Base-by-base conservation (phyloP, 1,284 basidiomycete genomes). In the Austroboletus novae-zelandiae region DNA sequence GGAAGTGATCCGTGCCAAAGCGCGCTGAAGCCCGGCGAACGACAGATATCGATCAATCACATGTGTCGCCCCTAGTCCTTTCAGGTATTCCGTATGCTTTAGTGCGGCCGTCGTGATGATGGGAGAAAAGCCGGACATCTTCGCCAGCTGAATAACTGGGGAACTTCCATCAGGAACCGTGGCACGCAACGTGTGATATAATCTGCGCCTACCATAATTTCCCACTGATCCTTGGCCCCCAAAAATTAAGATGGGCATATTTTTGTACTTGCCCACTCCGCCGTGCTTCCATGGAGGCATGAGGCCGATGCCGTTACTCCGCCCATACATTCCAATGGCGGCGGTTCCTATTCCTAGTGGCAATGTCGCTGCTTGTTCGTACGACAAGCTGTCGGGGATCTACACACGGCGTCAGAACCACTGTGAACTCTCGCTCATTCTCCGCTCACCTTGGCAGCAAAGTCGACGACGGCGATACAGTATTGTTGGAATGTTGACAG, bases 81-180 rank as follows among this genome's bases (percentile, higher is more conserved):
- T 76, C 51, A 85, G 72, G 36, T 63, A 59, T 0, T 62, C 65
- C 20, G 62, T 56, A 54, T 83, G 74, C 52, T 70, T 71, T 14
- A 60, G 57, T 7, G 78, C 81, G 2, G 81, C 73, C 3, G 77
- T 80, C 7, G 78, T 66, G 45, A 84, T 75, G 52, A 83, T 79
- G 0, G 74, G 76, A 5, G 70, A 72, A 69, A 80, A 80, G 0
- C 79, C 81, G 0, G 77, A 74, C 27, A 77, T 56, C 54, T 70
- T 76, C 5, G 78, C 78, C 13, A 84, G 60, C 60, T 84, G 83
- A 42, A 84, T 72, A 2, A 65, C 80, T 81, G 52, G 48, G 25
- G 17, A 37, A 65, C 61, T 20, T 11, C 8, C 42, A 32, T 61
- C 54, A 57, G 54, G 45, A 45, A 53, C 14, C 32, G 1, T 31